Evolutionary conservation across 169 alveolate species (phyloP).

Genomic region (Toxoplasma gondii): DNA sequence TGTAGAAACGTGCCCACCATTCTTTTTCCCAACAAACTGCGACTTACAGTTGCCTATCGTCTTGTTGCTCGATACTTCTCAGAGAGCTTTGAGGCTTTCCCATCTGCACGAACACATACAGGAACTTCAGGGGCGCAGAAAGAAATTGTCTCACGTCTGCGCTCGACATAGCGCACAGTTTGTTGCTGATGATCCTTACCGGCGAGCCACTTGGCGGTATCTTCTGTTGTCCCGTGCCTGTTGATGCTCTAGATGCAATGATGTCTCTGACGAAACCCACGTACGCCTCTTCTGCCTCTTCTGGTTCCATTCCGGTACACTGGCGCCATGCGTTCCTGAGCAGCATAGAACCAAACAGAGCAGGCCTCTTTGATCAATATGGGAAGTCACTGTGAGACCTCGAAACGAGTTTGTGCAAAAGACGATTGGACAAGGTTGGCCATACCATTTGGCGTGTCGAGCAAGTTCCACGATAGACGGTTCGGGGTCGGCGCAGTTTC

Average conservation of each 20-base stretch:
- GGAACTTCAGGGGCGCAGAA: not conserved
- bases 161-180: not conserved
- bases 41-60: not conserved
- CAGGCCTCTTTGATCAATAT: no score
- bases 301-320: conserved; percentile 19
- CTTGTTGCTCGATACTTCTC: conserved; percentile 10
- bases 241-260: not conserved
- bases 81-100: conserved; percentile 24
- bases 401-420: no score
- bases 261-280: not conserved
- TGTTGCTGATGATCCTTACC: not conserved
- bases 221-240: not conserved
- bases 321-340: conserved; percentile 55
- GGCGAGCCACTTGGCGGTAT: not conserved
- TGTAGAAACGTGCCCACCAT: not conserved
- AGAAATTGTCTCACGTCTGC: not conserved
- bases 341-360: no score
- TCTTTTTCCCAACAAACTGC: not conserved
- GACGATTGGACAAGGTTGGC: not conserved
- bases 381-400: not conserved
- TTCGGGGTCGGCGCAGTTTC: conserved; percentile 42
- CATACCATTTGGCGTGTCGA: conserved; percentile 50
- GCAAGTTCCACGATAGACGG: conserved; percentile 24
- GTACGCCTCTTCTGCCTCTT: conserved; percentile 33
- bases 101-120: not conserved